These are phyloP conservation scores for Metarhizium rileyi DNA, from an alignment of 2,329 filamentous ascomycete genomes.

Conservation along the genomic window DNA sequence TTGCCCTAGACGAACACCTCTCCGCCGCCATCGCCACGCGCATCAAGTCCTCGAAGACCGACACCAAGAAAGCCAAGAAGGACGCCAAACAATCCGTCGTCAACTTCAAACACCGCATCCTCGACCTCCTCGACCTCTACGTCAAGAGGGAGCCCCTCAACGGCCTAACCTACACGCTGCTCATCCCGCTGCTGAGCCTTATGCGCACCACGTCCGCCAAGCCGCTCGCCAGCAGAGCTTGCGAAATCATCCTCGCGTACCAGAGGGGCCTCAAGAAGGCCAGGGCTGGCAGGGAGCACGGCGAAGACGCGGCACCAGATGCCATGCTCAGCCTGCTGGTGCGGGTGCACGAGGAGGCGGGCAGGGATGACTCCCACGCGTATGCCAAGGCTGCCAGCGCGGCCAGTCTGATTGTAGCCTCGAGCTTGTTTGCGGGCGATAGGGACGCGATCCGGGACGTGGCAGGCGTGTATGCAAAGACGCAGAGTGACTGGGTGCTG, in stretches of 20 bases:
- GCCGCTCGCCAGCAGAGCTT: conserved; percentile 63
- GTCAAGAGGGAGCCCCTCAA: conserved; percentile 67
- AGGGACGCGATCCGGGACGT: conserved; percentile 43
- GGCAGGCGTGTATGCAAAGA: conserved; percentile 54
- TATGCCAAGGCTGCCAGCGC: conserved; percentile 69
- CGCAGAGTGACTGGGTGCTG: conserved; percentile 47
- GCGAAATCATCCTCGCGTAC: conserved; percentile 62
- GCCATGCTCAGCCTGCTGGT: conserved; percentile 49
- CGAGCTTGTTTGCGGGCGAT: conserved; percentile 47
- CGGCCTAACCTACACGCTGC: conserved; percentile 54
- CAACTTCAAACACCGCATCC: conserved; percentile 88
- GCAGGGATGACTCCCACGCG: conserved; percentile 53
- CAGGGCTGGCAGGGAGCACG: conserved; percentile 13
- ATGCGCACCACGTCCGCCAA: conserved; percentile 69
- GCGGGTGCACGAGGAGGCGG: conserved; percentile 59
- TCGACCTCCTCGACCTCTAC: conserved; percentile 81
- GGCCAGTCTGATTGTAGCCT: conserved; percentile 58
- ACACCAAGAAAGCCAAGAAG: conserved; percentile 74
- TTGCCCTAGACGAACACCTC: conserved; percentile 74
- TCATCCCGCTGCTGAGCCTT: conserved; percentile 68
- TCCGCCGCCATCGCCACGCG: conserved; percentile 77
- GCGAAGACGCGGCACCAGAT: conserved; percentile 23
- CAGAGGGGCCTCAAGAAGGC: conserved; percentile 57
- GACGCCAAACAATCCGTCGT: conserved; percentile 82
- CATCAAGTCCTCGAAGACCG: conserved; percentile 44